Evolutionary conservation across 805 yeast species (phyloP).

Genomic region (Yarrowia alimentaria): DNA sequence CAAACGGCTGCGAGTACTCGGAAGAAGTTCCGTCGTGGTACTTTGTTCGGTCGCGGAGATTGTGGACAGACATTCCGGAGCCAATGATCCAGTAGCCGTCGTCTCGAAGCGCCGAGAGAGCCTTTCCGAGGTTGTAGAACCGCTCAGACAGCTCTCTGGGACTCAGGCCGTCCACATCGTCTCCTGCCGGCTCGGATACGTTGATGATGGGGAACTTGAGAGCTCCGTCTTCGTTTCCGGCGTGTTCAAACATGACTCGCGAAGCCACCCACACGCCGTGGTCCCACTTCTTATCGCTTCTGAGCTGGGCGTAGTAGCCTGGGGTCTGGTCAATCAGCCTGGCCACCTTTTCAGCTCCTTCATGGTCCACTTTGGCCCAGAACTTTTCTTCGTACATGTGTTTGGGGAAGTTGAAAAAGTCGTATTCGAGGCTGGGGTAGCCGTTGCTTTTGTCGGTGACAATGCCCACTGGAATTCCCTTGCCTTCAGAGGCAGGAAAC

Average conservation of each 20-base stretch:
- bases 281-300: conserved; percentile 61
- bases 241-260: conserved; percentile 61
- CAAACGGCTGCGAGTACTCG: conserved; percentile 57
- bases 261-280: conserved; percentile 85
- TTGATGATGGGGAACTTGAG: conserved; percentile 45
- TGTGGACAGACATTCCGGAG: conserved; percentile 82
- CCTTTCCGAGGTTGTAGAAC: conserved; percentile 53
- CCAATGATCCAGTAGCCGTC: conserved; percentile 55
- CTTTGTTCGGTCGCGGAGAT: conserved; percentile 53
- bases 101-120: conserved; percentile 51
- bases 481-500: conserved; percentile 6
- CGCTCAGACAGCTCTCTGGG: conserved; percentile 35
- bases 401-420: conserved; percentile 70
- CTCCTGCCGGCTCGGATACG: conserved; percentile 42
- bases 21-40: conserved; percentile 35
- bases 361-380: conserved; percentile 48
- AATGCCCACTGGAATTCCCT: conserved; percentile 24
- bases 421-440: conserved; percentile 52
- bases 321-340: conserved; percentile 41
- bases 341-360: conserved; percentile 48
- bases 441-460: conserved; percentile 11
- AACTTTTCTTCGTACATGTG: conserved; percentile 63
- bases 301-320: conserved; percentile 48
- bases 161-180: conserved; percentile 39
- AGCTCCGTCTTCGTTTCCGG: conserved; percentile 36